Evolutionary conservation across 1,284 basidiomycete species (phyloP).

Genomic region (Prillingera fragicola): DNA sequence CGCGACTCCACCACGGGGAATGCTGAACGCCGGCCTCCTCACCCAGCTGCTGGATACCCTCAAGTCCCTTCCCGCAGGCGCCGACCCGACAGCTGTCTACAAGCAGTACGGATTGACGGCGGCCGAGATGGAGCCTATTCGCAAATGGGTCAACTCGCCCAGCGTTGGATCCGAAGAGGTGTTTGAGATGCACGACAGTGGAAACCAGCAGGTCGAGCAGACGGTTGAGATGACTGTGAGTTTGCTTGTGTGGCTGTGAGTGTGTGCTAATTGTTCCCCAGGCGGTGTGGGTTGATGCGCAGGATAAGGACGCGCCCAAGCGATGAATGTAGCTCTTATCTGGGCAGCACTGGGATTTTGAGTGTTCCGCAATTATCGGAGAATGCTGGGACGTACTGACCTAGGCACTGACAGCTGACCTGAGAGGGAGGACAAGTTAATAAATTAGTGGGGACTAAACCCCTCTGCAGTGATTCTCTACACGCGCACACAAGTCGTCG

Average conservation of each 20-base stretch:
- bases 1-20: conserved; percentile 49
- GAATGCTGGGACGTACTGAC: no score
- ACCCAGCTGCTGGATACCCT: conserved; percentile 61
- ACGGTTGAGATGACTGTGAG: conserved; percentile 52
- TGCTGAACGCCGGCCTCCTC: conserved; percentile 57
- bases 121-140: conserved; percentile 56
- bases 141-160: conserved; percentile 63
- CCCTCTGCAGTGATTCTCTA: no score
- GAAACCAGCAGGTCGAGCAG: conserved; percentile 5
- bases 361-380: no score
- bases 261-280: background rate
- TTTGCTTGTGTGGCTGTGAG: background rate
- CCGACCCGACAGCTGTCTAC: conserved; percentile 48
- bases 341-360: no score
- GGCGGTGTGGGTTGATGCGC: conserved; percentile 16
- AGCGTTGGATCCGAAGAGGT: conserved; percentile 57
- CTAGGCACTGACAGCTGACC: no score
- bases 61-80: conserved; percentile 52
- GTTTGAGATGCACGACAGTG: conserved; percentile 55
- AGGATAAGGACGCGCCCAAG: conserved; percentile 12
- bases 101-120: conserved; percentile 58
- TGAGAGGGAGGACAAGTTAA: no score
- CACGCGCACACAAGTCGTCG: no score
- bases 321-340: conserved; percentile 3
- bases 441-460: no score